These are phyloP conservation scores for Cytospora mali DNA, from an alignment of 2,329 filamentous ascomycete genomes.

Conservation along the genomic window DNA sequence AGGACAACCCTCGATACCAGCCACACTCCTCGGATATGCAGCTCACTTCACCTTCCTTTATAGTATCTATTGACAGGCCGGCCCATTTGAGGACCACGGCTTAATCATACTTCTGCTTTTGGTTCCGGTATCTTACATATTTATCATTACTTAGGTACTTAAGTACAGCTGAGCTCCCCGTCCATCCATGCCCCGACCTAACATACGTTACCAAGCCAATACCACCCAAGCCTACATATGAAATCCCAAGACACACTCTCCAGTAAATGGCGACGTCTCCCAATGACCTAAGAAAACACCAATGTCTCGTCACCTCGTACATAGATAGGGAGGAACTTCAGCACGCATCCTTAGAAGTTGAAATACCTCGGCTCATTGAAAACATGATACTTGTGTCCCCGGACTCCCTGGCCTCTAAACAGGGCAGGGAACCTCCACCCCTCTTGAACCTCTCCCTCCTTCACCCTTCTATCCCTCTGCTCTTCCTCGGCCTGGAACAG, in stretches of 20 bases:
- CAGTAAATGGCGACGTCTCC: not conserved
- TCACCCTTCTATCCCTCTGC: constrained; percentile 59
- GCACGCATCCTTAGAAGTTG: constrained; percentile 14
- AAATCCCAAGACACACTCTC: not conserved
- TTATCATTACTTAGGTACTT: not conserved
- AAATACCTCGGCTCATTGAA: constrained; percentile 88
- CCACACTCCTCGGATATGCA: not conserved
- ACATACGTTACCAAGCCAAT: not conserved
- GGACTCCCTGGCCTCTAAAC: constrained; percentile 83
- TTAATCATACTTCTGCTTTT: not conserved
- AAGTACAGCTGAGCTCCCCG: not conserved
- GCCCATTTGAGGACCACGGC: not conserved
- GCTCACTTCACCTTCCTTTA: not conserved
- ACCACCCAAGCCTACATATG: not conserved
- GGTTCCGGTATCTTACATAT: not conserved
- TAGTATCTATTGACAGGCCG: not conserved
- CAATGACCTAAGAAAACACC: not conserved
- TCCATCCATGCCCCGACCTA: not conserved
- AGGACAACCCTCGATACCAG: not conserved
- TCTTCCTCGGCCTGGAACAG: constrained; percentile 50
- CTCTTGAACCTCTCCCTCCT: constrained; percentile 73
- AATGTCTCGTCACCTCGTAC: constrained; percentile 5
- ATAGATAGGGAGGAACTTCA: too few relatives aligned
- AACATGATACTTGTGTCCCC: constrained; percentile 91
- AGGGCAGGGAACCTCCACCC: constrained; percentile 81